phyloP scores from a whole-genome alignment of 495 filamentous ascomycete genomes.

The Elasticomyces elasticus region DNA sequence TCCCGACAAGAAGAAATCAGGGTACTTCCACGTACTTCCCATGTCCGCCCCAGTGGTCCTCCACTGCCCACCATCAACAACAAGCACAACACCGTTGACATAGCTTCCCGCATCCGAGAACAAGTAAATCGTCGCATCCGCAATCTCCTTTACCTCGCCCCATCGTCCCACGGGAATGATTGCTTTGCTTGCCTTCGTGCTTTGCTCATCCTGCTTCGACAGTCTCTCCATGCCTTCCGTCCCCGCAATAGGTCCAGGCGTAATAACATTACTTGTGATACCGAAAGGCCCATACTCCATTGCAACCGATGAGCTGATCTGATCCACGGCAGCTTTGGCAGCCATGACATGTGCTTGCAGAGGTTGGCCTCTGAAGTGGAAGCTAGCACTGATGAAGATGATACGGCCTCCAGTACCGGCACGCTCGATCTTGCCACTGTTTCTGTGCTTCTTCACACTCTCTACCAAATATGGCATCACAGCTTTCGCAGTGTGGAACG shows the following conservation, averaged over 20 bases:
- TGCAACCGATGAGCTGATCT: constrained; percentile 60
- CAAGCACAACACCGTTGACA: constrained; percentile 65
- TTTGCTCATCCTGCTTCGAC: constrained; percentile 31
- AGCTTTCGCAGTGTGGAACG: constrained; percentile 90
- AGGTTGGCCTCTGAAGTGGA: constrained; percentile 78
- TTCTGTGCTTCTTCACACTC: constrained; percentile 54
- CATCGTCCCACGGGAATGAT: constrained; percentile 58
- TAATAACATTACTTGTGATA: constrained; percentile 78
- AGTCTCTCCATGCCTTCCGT: constrained; percentile 47
- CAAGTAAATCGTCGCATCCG: constrained; percentile 81
- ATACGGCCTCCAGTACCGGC: constrained; percentile 68
- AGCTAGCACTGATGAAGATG: constrained; percentile 75
- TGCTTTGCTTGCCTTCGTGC: constrained; percentile 26
- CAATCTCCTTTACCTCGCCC: constrained; percentile 79
- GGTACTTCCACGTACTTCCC: constrained; percentile 40
- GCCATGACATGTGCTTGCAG: constrained; percentile 79
- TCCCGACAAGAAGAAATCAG: constrained; percentile 53
- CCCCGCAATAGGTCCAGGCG: constrained; percentile 64
- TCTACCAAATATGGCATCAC: constrained; percentile 66
- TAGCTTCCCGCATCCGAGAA: constrained; percentile 77
- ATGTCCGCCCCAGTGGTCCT: constrained; percentile 38
- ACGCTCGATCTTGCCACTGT: constrained; percentile 35
- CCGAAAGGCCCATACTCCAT: constrained; percentile 84
- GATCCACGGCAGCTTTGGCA: constrained; percentile 86
- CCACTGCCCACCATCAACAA: constrained; percentile 71